Base-by-base conservation (phyloP, 768 basidiomycete species). In the Tulasnella sp. region DNA sequence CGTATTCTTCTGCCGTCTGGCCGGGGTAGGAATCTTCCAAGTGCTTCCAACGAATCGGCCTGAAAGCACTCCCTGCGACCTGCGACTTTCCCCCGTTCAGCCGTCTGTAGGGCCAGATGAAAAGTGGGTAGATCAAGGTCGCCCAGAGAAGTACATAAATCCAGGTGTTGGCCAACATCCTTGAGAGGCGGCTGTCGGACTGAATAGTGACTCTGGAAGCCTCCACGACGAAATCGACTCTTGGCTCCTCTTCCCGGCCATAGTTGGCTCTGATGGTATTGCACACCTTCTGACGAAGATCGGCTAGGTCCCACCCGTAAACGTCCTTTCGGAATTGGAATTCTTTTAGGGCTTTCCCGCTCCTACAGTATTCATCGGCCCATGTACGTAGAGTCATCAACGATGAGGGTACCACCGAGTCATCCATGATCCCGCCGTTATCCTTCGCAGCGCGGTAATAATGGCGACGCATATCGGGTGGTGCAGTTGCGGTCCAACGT, bases 331-430 rank as follows among this genome's bases (percentile, higher is more conserved):
- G 70, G 60, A 86, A 84, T 4, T 76, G 73, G 65, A 91, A 87
- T 67, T 89, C 86, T 66, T 88, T 89, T 60, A 90, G 70, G 12
- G 74, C 67, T 63, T 83, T 88, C 6, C 67, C 71, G 63, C 82
- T 83, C 23, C 75, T 73, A 57, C 86, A 88, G 63, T 86, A 90
- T 56, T 84, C 80, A 62, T 89, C 85, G 6, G 86, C 85, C 88
- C 88, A 90, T 58, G 83, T 74, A 29, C 84, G 72, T 41, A 88
- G 65, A 0, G 81, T 76, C 69, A 76, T 78, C 12, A 79, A 79
- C 2, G 80, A 81, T 25, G 41, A 25, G n/a, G 27, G 41, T n/a
- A 43, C 27, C 9, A 19, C 7, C 17, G 17, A 19, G n/a, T 43
- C 41, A 17, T 6, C 41, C 17, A 27, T 35, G 17, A 5, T 11